Evolutionary conservation across 1,139 yeast species (phyloP), one percentile per base, ranked within the genome.

Genomic region (Sugiyamaella grinbergsii): DNA sequence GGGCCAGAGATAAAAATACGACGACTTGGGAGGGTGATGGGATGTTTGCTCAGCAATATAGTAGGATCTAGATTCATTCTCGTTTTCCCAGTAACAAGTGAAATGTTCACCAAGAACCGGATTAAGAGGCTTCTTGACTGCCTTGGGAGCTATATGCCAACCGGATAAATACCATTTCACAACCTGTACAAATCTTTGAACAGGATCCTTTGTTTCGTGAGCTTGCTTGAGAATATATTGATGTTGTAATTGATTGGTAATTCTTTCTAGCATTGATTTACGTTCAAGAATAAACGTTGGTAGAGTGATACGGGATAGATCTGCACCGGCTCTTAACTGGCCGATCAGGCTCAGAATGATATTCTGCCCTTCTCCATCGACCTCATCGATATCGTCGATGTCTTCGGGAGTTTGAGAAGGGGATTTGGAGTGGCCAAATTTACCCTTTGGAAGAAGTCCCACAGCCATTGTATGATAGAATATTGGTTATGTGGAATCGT

Each of bases 91-190:
- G 66, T 86, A 91, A 63, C 96, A 85, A 15, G 87, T 77, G 66
- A 89, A 93, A 59, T 84, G 78, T 66, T 93, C 98, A 24, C 98
- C 98, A 26, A 93, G 69, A 5, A 94, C 90, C 0, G 98, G 98
- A 63, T 93, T 93, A 61, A 93, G 75, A 0, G 98, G 98, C 69
- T 93, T 93, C 68, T 94, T 93, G 10, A 93, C 98, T 0, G 98
- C 98, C 66, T 91, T 93, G 20, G 98, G 98, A 1, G 97, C 94
- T 65, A 93, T 91, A 65, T 93, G 98, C 98, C 98, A 93, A 44
- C 95, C 90, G 1, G 96, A 81, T 66, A 93, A 75, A 66, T 91
- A 93, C 96, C 96, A 93, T 62, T 83, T 81, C 38, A 86, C 81
- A 7, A 93, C 82, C 42, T 79, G 71, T 6, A 88, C 66, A 62